phyloP scores from a whole-genome alignment of 1,284 basidiomycete species.

The Cutaneotrichosporon sp. region DNA sequence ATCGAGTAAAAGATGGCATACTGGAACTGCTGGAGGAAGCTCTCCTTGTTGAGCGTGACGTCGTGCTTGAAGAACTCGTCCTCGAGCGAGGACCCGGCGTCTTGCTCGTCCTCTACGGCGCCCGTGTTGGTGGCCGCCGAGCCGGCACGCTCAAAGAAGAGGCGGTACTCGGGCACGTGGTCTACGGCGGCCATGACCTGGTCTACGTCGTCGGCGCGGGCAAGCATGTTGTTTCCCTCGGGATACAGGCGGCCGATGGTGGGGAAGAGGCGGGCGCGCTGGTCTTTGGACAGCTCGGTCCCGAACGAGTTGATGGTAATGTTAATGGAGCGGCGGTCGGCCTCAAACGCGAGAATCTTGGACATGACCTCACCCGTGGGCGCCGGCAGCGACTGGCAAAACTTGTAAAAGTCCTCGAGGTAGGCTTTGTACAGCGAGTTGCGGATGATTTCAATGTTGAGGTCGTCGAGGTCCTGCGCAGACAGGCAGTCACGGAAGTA shows the following conservation, averaged over 20 bases:
- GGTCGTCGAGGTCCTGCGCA: constrained; percentile 92
- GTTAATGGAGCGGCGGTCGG: constrained; percentile 92
- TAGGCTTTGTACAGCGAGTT: constrained; percentile 99
- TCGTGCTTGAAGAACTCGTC: constrained; percentile 94
- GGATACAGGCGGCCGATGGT: constrained; percentile 89
- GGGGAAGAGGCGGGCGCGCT: constrained; percentile 93
- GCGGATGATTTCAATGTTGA: constrained; percentile 99
- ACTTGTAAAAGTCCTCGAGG: constrained; percentile 92
- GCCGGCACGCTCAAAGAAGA: constrained; percentile 71
- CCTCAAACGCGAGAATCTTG: constrained; percentile 87
- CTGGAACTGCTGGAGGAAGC: constrained; percentile 93
- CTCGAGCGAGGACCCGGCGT: constrained; percentile 59
- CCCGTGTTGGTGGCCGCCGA: constrained; percentile 10
- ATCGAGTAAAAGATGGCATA: constrained; percentile 89
- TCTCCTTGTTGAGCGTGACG: constrained; percentile 86
- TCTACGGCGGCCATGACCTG: constrained; percentile 87
- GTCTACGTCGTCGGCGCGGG: constrained; percentile 91
- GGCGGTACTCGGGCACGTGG: constrained; percentile 78
- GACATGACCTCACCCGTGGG: constrained; percentile 88
- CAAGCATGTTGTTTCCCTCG: constrained; percentile 89
- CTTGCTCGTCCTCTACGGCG: constrained; percentile 25
- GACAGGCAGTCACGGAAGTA: constrained; percentile 96
- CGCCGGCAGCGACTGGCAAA: constrained; percentile 69
- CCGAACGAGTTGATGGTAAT: constrained; percentile 99
- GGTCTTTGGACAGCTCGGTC: constrained; percentile 90